A percentile compares a stretch with the other conserved stretches of the same genome.
Evolutionary conservation across 2,329 filamentous ascomycete genomes (phyloP).

Genomic region (Paecilomyces sp.): DNA sequence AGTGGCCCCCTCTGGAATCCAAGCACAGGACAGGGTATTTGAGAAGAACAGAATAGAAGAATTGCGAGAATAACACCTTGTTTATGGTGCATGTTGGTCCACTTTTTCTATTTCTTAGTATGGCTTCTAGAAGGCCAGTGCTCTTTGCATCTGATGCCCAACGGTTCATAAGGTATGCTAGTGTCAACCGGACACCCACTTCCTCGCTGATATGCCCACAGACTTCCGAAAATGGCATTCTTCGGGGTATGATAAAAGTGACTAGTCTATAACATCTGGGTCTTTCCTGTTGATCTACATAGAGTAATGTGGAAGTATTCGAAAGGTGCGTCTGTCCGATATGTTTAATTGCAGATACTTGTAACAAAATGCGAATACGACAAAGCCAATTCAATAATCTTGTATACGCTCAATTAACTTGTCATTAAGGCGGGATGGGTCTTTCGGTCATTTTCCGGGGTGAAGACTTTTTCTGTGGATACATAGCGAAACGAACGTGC

Average conservation of each 20-base stretch:
- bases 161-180: neutral
- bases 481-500: too few relatives aligned
- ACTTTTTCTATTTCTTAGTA: neutral
- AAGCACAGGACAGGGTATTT: neutral
- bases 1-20: neutral
- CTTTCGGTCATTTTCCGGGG: too few relatives aligned
- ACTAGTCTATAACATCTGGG: neutral
- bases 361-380: neutral
- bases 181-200: neutral
- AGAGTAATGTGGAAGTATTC: neutral
- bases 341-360: neutral
- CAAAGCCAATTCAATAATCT: neutral
- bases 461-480: too few relatives aligned
- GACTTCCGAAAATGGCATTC: neutral
- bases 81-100: neutral
- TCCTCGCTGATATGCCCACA: neutral
- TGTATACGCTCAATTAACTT: too few relatives aligned
- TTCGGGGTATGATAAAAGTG: neutral
- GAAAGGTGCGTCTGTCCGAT: neutral
- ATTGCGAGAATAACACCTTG: neutral
- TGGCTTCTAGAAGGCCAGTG: neutral
- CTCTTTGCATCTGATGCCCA: neutral
- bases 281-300: neutral
- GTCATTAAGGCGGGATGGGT: neutral
- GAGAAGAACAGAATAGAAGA: neutral